phyloP scores from a whole-genome alignment of 2,329 filamentous ascomycete species.

The Phyllosticta capitalensis region DNA sequence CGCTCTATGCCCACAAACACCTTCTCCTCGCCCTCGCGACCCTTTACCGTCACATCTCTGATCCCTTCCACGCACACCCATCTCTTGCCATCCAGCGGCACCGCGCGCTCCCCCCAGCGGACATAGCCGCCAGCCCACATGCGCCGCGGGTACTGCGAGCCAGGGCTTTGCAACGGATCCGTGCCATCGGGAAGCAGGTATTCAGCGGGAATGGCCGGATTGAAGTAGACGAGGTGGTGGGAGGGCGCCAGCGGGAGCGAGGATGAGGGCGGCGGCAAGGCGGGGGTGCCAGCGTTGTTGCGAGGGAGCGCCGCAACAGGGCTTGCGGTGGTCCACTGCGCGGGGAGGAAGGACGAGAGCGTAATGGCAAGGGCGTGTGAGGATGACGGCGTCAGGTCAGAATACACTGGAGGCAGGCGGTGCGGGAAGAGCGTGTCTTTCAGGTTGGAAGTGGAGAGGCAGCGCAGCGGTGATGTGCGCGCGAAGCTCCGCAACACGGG shows the following conservation, averaged over 20 bases:
- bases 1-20: conserved; percentile 53
- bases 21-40: conserved; percentile 42
- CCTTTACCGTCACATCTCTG: conserved; percentile 40
- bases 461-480: neutral
- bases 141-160: conserved; percentile 59
- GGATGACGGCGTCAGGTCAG: conserved; percentile 51
- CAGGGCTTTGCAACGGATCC: conserved; percentile 69
- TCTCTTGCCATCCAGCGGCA: conserved; percentile 1
- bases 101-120: conserved; percentile 32
- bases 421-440: conserved; percentile 35
- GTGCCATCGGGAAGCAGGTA: conserved; percentile 72
- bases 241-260: conserved; percentile 45
- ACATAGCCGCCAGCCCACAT: conserved; percentile 85
- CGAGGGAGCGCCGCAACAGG: neutral
- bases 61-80: conserved; percentile 40
- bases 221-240: conserved; percentile 84
- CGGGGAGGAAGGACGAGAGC: conserved; percentile 18
- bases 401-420: conserved; percentile 40
- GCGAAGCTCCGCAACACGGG: neutral
- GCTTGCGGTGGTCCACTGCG: conserved; percentile 1
- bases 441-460: conserved; percentile 1
- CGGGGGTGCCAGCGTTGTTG: conserved; percentile 1
- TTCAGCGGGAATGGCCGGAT: conserved; percentile 53
- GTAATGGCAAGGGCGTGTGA: conserved; percentile 54
- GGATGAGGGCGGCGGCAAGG: neutral